phyloP scores from a whole-genome alignment of 331 rosid genomes.

The Rosa hybrid region DNA sequence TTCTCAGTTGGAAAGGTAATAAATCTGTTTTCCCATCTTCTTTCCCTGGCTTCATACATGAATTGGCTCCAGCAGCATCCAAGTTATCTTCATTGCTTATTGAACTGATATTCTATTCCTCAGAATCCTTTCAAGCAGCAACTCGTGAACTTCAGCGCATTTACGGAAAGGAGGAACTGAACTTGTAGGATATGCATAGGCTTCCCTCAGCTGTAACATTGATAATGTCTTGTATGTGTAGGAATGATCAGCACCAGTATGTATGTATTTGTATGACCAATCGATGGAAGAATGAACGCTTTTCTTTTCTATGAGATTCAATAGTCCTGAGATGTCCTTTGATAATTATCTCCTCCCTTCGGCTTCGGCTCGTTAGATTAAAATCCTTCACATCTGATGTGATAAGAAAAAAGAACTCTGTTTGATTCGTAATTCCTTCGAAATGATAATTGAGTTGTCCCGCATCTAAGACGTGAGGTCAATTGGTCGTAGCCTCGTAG shows the following conservation, averaged over 20 bases:
- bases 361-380: too few species aligned
- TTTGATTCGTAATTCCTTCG: background rate
- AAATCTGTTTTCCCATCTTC: background rate
- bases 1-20: constrained; percentile 78
- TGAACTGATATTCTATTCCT: background rate
- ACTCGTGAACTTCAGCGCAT: constrained; percentile 93
- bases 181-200: constrained; percentile 35
- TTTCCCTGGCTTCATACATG: background rate
- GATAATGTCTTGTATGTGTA: constrained; percentile 28
- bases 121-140: constrained; percentile 96
- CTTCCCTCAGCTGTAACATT: constrained; percentile 21
- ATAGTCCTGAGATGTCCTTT: background rate
- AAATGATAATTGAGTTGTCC: background rate
- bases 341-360: background rate
- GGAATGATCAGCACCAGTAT: constrained; percentile 15
- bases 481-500: background rate
- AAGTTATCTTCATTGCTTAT: background rate
- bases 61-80: background rate
- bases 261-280: background rate
- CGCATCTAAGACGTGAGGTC: background rate
- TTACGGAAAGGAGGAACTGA: constrained; percentile 76
- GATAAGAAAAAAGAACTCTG: background rate
- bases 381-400: background rate
- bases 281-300: constrained; percentile 14
- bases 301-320: constrained; percentile 11